Conservation (phyloP, 805 yeast genomes). For the Candida wancherniae region DNA sequence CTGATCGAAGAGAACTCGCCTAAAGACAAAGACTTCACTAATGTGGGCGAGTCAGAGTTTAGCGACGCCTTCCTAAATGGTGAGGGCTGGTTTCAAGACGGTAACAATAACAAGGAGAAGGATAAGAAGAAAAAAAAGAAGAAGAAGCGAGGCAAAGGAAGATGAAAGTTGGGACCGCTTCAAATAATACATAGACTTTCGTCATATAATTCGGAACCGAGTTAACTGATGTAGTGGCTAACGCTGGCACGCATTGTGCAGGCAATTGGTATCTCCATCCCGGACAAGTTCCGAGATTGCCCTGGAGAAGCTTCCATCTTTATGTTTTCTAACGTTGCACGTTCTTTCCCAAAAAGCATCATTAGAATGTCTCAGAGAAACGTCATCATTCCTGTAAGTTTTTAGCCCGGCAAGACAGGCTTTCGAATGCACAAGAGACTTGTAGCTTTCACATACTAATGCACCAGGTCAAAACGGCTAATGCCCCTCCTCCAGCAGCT, state of each 20-base stretch:
- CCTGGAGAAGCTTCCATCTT: no score
- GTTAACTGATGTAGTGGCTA: no score
- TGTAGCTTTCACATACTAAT: constrained; percentile 13
- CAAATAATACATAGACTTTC: not conserved
- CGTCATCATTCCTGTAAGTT: constrained; percentile 18
- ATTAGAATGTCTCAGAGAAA: constrained; percentile 18
- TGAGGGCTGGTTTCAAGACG: constrained; percentile 18
- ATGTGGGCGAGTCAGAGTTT: constrained; percentile 21
- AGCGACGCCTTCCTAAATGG: constrained; percentile 28
- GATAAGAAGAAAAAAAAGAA: constrained; percentile 23
- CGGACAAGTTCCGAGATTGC: no score
- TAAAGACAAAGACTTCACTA: constrained; percentile 2
- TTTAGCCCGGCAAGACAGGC: not conserved
- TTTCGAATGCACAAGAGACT: not conserved
- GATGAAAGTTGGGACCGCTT: constrained; percentile 1
- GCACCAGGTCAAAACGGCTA: constrained; percentile 53
- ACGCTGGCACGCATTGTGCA: no score
- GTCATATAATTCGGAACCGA: not conserved
- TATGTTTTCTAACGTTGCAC: constrained; percentile 20
- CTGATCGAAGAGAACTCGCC: constrained; percentile 4
- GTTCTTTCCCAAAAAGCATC: constrained; percentile 9
- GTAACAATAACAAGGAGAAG: constrained; percentile 3
- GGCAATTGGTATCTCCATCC: no score
- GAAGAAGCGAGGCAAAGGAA: constrained; percentile 25
- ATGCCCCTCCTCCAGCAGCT: constrained; percentile 96